Conservation (phyloP, 2,329 filamentous ascomycete genomes). For the Davidsoniella virescens region DNA sequence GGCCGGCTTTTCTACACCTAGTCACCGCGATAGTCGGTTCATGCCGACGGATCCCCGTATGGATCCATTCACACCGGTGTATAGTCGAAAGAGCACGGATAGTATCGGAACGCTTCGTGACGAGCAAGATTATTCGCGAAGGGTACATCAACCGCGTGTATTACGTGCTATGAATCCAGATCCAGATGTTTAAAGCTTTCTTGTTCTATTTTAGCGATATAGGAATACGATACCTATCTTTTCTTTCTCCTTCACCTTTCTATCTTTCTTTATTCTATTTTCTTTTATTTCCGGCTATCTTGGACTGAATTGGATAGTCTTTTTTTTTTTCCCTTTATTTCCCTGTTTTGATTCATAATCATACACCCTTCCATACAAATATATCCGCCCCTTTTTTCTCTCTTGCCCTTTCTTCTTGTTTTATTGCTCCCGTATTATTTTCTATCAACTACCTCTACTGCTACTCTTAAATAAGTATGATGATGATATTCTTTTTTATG, state of each 20-base stretch:
- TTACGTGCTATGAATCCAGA: conserved; percentile 49
- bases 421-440: too few relatives aligned
- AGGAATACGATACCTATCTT: neutral
- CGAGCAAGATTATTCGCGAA: conserved; percentile 48
- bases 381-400: neutral
- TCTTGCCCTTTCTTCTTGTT: neutral
- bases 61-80: conserved; percentile 43
- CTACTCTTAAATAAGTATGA: too few relatives aligned
- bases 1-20: conserved; percentile 20
- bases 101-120: conserved; percentile 48
- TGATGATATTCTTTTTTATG: neutral
- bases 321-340: too few relatives aligned
- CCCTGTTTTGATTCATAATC: neutral
- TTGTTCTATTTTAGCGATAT: neutral
- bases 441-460: too few relatives aligned
- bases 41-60: conserved; percentile 47
- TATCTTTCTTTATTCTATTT: neutral
- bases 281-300: neutral
- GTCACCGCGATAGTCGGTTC: conserved; percentile 36
- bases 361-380: neutral
- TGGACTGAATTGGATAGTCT: too few relatives aligned
- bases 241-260: neutral
- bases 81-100: conserved; percentile 42
- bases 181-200: conserved; percentile 20
- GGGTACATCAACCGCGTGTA: conserved; percentile 38